Evolutionary conservation across 2,329 filamentous ascomycete genomes (phyloP).

Genomic region (Ascochyta rabiei): DNA sequence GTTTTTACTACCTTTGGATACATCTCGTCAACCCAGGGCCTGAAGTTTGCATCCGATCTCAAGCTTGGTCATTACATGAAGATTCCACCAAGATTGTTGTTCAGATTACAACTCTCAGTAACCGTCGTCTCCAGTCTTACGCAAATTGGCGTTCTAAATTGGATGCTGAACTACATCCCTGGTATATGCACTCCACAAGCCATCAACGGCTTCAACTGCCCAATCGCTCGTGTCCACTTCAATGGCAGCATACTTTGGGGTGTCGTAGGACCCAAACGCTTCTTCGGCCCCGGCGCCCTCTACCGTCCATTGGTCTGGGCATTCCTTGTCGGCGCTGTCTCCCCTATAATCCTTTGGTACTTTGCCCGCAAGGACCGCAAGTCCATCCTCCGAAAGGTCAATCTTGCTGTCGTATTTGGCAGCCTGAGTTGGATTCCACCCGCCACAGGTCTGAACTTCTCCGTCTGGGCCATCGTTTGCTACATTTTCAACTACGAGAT

Average conservation of each 20-base stretch:
- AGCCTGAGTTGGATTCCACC: constrained; percentile 86
- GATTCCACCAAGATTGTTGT: constrained; percentile 78
- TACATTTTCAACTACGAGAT: constrained; percentile 83
- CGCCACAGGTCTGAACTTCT: constrained; percentile 82
- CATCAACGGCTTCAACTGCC: constrained; percentile 87
- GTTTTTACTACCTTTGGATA: constrained; percentile 92
- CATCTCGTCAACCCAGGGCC: constrained; percentile 84
- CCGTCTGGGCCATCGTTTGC: constrained; percentile 83
- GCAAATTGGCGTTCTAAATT: constrained; percentile 84
- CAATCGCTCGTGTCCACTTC: constrained; percentile 86
- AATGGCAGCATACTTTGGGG: constrained; percentile 91
- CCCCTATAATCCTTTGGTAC: constrained; percentile 76
- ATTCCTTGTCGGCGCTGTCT: constrained; percentile 76
- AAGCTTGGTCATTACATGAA: constrained; percentile 92
- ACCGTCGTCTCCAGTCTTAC: constrained; percentile 78
- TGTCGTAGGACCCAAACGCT: constrained; percentile 80
- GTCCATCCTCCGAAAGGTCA: constrained; percentile 75
- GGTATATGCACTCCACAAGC: constrained; percentile 79
- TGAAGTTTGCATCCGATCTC: constrained; percentile 86
- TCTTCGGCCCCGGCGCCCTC: constrained; percentile 77
- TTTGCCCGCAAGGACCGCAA: constrained; percentile 63
- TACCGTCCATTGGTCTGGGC: constrained; percentile 82
- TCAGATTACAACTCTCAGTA: constrained; percentile 77
- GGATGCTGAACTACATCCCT: constrained; percentile 82
- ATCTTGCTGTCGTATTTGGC: constrained; percentile 82